Evolutionary conservation across 306 rosid genomes (phyloP).

Genomic region (Abrus precatorius): DNA sequence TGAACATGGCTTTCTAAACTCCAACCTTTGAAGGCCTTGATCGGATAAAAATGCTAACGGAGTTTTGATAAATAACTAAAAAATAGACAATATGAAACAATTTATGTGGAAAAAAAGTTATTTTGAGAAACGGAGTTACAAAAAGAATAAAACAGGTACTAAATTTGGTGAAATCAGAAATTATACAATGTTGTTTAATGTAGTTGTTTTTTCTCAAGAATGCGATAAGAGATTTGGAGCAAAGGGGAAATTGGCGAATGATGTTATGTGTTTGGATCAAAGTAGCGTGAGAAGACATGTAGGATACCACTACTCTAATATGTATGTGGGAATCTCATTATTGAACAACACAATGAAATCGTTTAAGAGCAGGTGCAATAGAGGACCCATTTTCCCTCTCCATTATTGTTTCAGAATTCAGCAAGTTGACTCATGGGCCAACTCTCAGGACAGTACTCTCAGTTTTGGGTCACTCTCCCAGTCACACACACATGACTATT

Average conservation of each 20-base stretch:
- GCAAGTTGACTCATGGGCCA: constrained; percentile 62
- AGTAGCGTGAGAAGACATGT: constrained; percentile 49
- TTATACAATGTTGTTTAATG: background rate
- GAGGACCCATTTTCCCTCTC: constrained; percentile 57
- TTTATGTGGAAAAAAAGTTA: too few species aligned
- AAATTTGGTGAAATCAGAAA: too few species aligned
- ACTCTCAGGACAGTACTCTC: constrained; percentile 22
- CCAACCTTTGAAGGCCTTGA: background rate
- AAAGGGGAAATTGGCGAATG: constrained; percentile 23
- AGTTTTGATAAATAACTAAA: too few species aligned
- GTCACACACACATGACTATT: constrained; percentile 14
- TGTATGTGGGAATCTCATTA: constrained; percentile 60
- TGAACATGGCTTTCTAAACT: background rate
- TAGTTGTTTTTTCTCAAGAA: background rate
- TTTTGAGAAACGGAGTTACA: too few species aligned
- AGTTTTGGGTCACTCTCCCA: constrained; percentile 34
- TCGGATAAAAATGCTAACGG: too few species aligned
- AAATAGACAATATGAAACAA: too few species aligned
- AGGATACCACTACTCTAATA: constrained; percentile 54
- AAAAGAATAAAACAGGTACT: too few species aligned
- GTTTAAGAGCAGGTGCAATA: constrained; percentile 35
- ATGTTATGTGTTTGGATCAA: constrained; percentile 38
- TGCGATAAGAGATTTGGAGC: background rate
- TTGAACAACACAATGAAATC: constrained; percentile 56
- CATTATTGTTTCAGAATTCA: constrained; percentile 59